These are phyloP conservation scores for Aspergillus proliferans DNA, from an alignment of 2,329 filamentous ascomycete species.

Conservation along the genomic window DNA sequence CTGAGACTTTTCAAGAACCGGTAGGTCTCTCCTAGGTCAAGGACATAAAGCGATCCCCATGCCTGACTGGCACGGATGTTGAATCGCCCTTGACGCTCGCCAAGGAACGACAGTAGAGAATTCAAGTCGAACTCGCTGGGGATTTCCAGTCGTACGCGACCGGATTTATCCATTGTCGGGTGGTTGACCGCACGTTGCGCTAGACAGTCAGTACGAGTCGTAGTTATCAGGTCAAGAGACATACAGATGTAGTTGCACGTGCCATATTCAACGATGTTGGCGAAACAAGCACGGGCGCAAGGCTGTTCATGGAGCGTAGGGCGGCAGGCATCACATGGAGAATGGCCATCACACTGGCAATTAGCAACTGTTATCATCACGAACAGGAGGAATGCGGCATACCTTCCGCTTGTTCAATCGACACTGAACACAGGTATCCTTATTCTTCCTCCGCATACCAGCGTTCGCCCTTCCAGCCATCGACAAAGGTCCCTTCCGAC, in stretches of 20 bases:
- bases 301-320: conserved; percentile 39
- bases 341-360: conserved; percentile 35
- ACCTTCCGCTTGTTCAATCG: conserved; percentile 41
- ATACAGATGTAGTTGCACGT: conserved; percentile 43
- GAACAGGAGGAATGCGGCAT: conserved; percentile 3
- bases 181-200: conserved; percentile 41
- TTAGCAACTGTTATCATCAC: conserved; percentile 5
- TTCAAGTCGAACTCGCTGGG: conserved; percentile 35
- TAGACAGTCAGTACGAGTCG: conserved; percentile 9
- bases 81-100: conserved; percentile 35
- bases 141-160: conserved; percentile 36
- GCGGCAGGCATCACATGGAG: conserved; percentile 38
- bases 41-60: conserved; percentile 37
- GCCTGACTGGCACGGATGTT: conserved; percentile 40
- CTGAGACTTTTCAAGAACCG: conserved; percentile 34
- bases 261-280: conserved; percentile 39
- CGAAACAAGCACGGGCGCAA: conserved; percentile 40
- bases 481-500: conserved; percentile 36
- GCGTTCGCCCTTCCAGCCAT: conserved; percentile 36
- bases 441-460: conserved; percentile 38
- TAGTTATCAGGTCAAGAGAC: conserved; percentile 4
- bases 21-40: conserved; percentile 37
- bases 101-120: conserved; percentile 31
- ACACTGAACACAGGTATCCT: conserved; percentile 40
- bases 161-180: conserved; percentile 28